Base-by-base conservation (phyloP, 2,329 filamentous ascomycete genomes). In the Coniochaeta pulveracea region DNA sequence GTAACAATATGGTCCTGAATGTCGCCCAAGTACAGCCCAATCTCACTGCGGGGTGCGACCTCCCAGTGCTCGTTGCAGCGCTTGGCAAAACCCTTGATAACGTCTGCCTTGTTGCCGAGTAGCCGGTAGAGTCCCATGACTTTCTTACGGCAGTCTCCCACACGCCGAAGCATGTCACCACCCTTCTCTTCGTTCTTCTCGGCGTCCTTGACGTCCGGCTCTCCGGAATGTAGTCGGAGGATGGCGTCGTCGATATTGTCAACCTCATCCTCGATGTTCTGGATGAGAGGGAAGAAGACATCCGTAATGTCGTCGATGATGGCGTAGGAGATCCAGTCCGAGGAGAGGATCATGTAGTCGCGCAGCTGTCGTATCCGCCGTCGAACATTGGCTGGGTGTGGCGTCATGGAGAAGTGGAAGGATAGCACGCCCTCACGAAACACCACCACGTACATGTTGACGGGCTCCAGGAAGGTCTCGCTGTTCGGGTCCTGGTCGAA, bases 1-100 rank as follows among this genome's bases (percentile, higher is more conserved):
- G 91, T 98, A 46, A 98, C 79, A 46, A 98, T 96, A 54, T 98
- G 91, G 62, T 98, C 91, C 56, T 98, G 91, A 42, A 98, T 98
- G 61, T 98, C 91, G 40, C 91, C 91, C 37, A 98, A 64, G 57
- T 96, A 98, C 34, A 98, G 61, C n/a, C 91, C 91, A 52, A 98
- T 96, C 54, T 98, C 91, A 21, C 83, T 91, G 40, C 88, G 74
- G 9, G 91, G 91, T 5, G 91, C 89, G 38, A 98, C 84, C 47
- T 95, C 84, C 86, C 88, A 98, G 43, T 93, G 82, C 63, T 98
- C 89, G 51, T 95, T 98, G 61, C 91, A 98, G 10, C 91, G 73
- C 61, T 98, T 98, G 5, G 91, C 91, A 49, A 98, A 98, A 1
- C 91, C 91, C 61, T 96, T 96, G 66, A 98, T 96, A 37, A 98